A percentile compares a stretch with the other conserved stretches of the same genome.
Conservation (phyloP, 83 land plant species). For the Thuja plicata region DNA sequence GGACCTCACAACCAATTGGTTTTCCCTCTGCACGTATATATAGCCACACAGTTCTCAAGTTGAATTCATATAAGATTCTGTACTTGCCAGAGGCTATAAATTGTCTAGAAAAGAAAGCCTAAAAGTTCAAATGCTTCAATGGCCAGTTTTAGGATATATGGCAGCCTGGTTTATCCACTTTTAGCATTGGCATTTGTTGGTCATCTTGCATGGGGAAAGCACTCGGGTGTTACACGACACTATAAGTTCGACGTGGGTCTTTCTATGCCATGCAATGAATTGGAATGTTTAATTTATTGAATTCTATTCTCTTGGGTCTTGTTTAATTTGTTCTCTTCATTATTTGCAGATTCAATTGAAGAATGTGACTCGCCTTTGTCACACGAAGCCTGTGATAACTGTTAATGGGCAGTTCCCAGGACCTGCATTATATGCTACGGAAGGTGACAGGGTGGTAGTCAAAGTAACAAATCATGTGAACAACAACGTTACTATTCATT, state of each 20-base stretch:
- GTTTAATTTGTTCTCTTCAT: neutral
- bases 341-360: conserved; percentile 23
- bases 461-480: conserved; percentile 41
- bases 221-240: neutral
- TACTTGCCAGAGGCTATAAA: neutral
- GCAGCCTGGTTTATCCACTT: neutral
- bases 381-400: conserved; percentile 27
- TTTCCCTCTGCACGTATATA: neutral
- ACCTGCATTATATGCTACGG: conserved; percentile 34
- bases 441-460: conserved; percentile 37
- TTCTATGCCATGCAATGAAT: neutral
- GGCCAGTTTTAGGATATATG: neutral
- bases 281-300: no score
- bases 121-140: neutral
- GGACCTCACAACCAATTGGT: neutral
- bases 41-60: neutral
- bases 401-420: conserved; percentile 38
- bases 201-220: neutral
- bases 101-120: neutral
- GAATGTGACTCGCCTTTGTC: conserved; percentile 39
- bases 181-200: neutral
- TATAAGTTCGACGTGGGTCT: neutral
- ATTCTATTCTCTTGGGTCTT: no score
- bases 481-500: conserved; percentile 44
- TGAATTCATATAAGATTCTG: neutral